Percentiles rank a stretch among this genome's conserved stretches.
Evolutionary conservation across 2,329 filamentous ascomycete genomes (phyloP).

Genomic region (Talaromyces atroroseus): DNA sequence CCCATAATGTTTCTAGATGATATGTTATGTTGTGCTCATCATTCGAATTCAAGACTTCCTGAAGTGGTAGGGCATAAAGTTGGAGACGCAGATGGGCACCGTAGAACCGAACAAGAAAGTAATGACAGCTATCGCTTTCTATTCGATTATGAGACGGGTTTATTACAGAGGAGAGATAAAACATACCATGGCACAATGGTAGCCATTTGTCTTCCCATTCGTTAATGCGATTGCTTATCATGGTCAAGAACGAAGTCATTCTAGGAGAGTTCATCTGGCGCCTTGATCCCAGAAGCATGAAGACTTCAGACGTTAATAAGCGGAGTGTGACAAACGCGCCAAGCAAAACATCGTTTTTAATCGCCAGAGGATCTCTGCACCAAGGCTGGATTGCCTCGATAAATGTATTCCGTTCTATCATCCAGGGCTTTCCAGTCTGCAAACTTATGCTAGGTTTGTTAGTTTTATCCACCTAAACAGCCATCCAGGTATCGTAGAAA

Average conservation of each 20-base stretch:
- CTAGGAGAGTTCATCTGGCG: background rate
- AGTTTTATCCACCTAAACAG: background rate
- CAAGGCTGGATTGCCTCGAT: slow-evolving; percentile 32
- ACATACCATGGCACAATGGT: background rate
- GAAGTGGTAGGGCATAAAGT: slow-evolving; percentile 33
- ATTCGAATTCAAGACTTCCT: slow-evolving; percentile 23
- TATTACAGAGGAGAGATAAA: no score
- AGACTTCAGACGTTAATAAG: slow-evolving; percentile 31
- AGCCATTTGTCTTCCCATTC: slow-evolving; percentile 12
- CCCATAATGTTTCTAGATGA: slow-evolving; percentile 22
- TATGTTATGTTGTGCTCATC: slow-evolving; percentile 17
- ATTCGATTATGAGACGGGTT: no score
- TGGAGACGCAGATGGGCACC: slow-evolving; percentile 34
- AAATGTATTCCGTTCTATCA: slow-evolving; percentile 37
- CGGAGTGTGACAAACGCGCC: slow-evolving; percentile 35
- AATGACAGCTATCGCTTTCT: slow-evolving; percentile 25
- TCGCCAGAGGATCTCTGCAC: slow-evolving; percentile 24
- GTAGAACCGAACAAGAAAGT: slow-evolving; percentile 36
- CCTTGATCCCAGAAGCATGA: slow-evolving; percentile 18
- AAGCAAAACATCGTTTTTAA: slow-evolving; percentile 29
- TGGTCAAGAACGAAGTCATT: slow-evolving; percentile 4
- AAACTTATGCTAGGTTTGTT: slow-evolving; percentile 31
- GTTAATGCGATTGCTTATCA: slow-evolving; percentile 10
- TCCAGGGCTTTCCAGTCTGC: slow-evolving; percentile 39
- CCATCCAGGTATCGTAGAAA: no score